A percentile compares a stretch with the other conserved stretches of the same genome.
Conservation (phyloP, 768 basidiomycete species). For the Mycena floridula region DNA sequence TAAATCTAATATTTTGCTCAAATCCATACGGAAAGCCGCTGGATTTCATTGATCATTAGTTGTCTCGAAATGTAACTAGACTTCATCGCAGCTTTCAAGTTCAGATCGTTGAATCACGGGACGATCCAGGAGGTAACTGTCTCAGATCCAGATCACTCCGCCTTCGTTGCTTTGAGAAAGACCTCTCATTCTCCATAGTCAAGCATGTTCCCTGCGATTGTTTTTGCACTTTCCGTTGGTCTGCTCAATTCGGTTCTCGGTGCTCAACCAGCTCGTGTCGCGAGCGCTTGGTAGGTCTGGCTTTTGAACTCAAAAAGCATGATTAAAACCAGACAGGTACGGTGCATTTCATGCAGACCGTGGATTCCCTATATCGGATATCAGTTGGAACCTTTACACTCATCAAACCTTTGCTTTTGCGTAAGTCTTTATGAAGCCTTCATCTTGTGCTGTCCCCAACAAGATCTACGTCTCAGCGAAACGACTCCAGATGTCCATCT, state of each 20-base stretch:
- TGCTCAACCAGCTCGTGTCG: too few relatives aligned
- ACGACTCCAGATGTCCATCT: constrained; percentile 33
- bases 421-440: constrained; percentile 40
- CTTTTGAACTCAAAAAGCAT: too few relatives aligned
- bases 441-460: not conserved
- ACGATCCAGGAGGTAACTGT: too few relatives aligned
- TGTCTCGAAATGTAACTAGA: constrained; percentile 61
- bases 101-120: too few relatives aligned
- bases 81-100: too few relatives aligned
- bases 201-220: too few relatives aligned
- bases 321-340: too few relatives aligned
- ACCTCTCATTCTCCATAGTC: too few relatives aligned
- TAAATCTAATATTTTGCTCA: constrained; percentile 36
- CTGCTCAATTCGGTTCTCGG: too few relatives aligned
- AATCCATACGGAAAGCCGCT: constrained; percentile 71
- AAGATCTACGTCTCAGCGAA: constrained; percentile 18
- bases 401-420: constrained; percentile 68
- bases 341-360: constrained; percentile 56
- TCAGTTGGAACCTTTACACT: constrained; percentile 66
- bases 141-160: constrained; percentile 56
- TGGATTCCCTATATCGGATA: constrained; percentile 42
- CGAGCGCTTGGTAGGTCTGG: too few relatives aligned
- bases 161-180: too few relatives aligned
- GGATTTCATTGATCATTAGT: constrained; percentile 64
- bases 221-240: too few relatives aligned